These are phyloP conservation scores for Geosmithia flava DNA, from an alignment of 2,329 filamentous ascomycete genomes.

Conservation along the genomic window DNA sequence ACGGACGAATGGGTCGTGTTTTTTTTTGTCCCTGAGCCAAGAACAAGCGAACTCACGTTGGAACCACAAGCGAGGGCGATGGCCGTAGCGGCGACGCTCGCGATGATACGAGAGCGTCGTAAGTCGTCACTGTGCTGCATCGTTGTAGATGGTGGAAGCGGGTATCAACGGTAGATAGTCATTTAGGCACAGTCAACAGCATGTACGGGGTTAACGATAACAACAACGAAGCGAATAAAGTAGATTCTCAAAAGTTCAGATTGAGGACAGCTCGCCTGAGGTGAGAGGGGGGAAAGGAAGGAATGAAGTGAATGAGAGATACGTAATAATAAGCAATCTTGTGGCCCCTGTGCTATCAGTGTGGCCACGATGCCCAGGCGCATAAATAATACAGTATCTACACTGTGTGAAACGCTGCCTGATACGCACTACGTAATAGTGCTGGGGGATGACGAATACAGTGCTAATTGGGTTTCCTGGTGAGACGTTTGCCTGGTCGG, in stretches of 20 bases:
- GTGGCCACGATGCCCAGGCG: background rate
- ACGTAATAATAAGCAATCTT: background rate
- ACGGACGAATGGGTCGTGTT: background rate
- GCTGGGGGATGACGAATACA: background rate
- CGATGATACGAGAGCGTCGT: slow-evolving; percentile 50
- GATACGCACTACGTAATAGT: background rate
- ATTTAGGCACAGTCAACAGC: background rate
- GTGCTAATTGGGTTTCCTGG: background rate
- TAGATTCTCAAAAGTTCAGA: background rate
- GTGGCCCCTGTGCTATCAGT: background rate
- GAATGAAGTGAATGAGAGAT: background rate
- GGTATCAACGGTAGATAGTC: background rate
- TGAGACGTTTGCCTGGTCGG: background rate
- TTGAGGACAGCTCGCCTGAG: background rate
- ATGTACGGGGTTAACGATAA: background rate
- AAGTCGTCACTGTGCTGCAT: background rate
- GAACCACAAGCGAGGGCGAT: slow-evolving; percentile 87
- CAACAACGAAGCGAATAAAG: background rate
- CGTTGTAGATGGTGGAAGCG: background rate
- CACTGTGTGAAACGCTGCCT: background rate
- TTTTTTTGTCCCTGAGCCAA: background rate
- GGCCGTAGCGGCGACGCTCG: slow-evolving; percentile 72
- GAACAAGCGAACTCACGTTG: slow-evolving; percentile 65
- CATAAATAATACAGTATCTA: too few relatives aligned
- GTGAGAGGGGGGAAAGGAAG: background rate